Base-by-base conservation (phyloP, 2,329 filamentous ascomycete genomes). In the Claviceps cyperi region DNA sequence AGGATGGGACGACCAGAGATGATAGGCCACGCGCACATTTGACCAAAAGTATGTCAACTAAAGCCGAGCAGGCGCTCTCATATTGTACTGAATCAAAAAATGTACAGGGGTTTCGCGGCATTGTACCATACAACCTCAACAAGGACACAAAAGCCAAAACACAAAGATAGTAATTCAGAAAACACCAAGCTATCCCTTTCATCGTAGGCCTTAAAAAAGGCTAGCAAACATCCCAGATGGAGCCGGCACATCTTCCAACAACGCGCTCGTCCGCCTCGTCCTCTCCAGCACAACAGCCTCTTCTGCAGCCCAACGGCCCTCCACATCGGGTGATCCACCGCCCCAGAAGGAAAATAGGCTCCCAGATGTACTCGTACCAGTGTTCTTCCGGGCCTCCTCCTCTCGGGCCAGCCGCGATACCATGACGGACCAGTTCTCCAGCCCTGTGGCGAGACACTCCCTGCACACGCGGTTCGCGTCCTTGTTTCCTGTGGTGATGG, bases 401-500 rank as follows among this genome's bases (percentile, higher is more conserved):
- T 74, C 72, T 48, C 66, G 68, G 24, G 77, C 77, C 45, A 94
- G 72, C 51, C 74, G 74, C 11, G 72, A 70, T 19, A 92, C 81
- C 84, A 97, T 97, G 28, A 73, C 76, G 45, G 77, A 76, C 90
- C 90, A 95, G 62, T 95, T 94, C 5, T 77, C 74, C 1, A 95
- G 72, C 0, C 86, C 86, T 2, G 84, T 80, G 51, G 78, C 71
- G 5, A 95, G 74, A 60, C 91, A 96, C 56, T 91, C 77, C 36
- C 77, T 77, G 62, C 90, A 95, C 39, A 78, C 80, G 54, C 76
- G 74, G 46, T 60, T 63, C 15, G 63, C 58, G 3, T 55, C 52
- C 35, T 58, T 60, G 43, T 66, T 59, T 4, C 56, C 53, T 4
- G 50, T 49, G 14, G 53, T 54, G 4, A 50, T 50, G n/a, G 53